Conservation (phyloP, 2,329 filamentous ascomycete genomes). For the Fusarium ambrosium region DNA sequence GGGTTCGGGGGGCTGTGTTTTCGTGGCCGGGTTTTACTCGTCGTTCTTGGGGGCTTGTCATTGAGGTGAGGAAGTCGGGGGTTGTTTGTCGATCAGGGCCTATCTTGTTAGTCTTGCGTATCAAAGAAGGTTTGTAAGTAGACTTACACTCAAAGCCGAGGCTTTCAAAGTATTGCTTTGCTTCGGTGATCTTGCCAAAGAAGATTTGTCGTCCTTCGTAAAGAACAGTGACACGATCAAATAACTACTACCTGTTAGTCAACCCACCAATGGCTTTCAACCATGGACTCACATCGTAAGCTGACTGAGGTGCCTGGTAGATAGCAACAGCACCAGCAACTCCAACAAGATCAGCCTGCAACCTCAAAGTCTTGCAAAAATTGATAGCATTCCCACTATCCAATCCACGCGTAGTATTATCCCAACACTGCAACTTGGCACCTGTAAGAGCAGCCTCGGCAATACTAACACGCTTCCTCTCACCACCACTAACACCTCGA, state of each 20-base stretch:
- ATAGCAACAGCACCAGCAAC: conserved; percentile 54
- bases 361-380: conserved; percentile 44
- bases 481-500: conserved; percentile 81
- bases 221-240: conserved; percentile 77
- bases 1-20: conserved; percentile 51
- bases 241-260: conserved; percentile 64
- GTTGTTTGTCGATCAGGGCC: conserved; percentile 46
- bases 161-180: conserved; percentile 72
- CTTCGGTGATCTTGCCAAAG: conserved; percentile 70
- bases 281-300: conserved; percentile 60
- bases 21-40: conserved; percentile 50
- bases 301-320: conserved; percentile 73
- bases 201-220: conserved; percentile 78
- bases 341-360: conserved; percentile 46
- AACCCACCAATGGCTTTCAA: too few species aligned
- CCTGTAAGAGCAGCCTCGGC: conserved; percentile 69
- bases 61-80: conserved; percentile 53
- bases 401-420: conserved; percentile 48
- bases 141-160: conserved; percentile 44
- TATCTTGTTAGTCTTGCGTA: conserved; percentile 2
- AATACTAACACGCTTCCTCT: conserved; percentile 83
- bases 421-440: conserved; percentile 50
- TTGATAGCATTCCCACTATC: conserved; percentile 49
- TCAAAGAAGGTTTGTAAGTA: rapidly evolving
- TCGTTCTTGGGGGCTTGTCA: conserved; percentile 58